Evolutionary conservation across 1,139 yeast species (phyloP).

Genomic region (Debaryomyces sp.): DNA sequence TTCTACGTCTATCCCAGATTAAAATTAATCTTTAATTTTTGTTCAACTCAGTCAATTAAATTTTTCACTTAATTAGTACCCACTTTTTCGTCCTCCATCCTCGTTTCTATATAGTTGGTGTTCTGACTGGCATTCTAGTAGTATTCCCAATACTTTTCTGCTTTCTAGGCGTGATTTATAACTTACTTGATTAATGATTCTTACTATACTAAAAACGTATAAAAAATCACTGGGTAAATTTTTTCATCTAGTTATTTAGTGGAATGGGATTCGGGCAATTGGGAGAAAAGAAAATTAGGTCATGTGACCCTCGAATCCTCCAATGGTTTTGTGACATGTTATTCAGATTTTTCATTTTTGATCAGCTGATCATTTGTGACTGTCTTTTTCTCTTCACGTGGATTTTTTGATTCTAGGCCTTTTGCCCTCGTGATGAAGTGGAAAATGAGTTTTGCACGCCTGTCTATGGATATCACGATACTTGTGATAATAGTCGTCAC

Average conservation of each 20-base stretch:
- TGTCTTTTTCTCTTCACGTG: not conserved
- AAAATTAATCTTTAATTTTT: not conserved
- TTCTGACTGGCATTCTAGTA: not conserved
- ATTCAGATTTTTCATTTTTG: not conserved
- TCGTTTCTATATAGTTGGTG: not conserved
- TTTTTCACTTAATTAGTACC: conserved; percentile 2
- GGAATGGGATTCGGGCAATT: not conserved
- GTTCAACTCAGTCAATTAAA: not conserved
- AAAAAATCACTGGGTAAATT: conserved; percentile 8
- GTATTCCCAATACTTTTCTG: not conserved
- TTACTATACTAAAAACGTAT: conserved; percentile 14
- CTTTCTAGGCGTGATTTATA: not conserved
- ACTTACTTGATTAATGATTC: conserved; percentile 16
- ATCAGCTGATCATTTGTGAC: not conserved
- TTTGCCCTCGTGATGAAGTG: not conserved
- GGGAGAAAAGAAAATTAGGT: not conserved
- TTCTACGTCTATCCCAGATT: not conserved
- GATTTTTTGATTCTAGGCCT: not conserved
- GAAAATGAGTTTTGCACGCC: not conserved
- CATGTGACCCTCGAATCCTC: not conserved
- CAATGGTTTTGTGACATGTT: not conserved
- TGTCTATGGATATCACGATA: not conserved
- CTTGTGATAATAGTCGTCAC: not conserved
- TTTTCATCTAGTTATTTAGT: conserved; percentile 1
- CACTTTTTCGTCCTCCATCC: not conserved